Conservation (phyloP, 768 basidiomycete genomes). For the Cyathus striatus region DNA sequence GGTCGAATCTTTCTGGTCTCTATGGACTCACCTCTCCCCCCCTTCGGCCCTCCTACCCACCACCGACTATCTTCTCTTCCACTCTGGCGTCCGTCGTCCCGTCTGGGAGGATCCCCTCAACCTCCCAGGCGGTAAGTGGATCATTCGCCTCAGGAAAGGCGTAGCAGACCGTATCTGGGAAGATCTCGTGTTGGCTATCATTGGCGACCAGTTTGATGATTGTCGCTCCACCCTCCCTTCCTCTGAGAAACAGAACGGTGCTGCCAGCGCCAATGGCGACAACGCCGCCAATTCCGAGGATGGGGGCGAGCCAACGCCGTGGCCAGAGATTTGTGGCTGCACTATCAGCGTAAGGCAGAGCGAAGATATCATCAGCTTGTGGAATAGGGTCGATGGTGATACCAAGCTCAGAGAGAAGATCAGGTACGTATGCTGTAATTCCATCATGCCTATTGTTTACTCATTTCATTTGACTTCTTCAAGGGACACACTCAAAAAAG, state of each 20-base stretch:
- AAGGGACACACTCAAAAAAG: constrained; percentile 76
- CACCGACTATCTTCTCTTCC: constrained; percentile 93
- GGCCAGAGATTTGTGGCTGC: constrained; percentile 89
- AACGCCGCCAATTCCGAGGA: constrained; percentile 31
- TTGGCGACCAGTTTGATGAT: constrained; percentile 87
- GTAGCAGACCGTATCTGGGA: constrained; percentile 91
- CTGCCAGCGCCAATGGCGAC: constrained; percentile 19
- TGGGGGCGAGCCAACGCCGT: constrained; percentile 35
- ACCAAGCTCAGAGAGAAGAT: constrained; percentile 74
- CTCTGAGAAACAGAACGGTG: constrained; percentile 17
- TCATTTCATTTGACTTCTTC: neutral
- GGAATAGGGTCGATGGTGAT: constrained; percentile 85
- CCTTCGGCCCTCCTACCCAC: constrained; percentile 83
- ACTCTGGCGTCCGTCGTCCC: constrained; percentile 77
- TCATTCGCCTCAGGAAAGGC: constrained; percentile 87
- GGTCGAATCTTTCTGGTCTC: constrained; percentile 95
- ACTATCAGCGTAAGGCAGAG: constrained; percentile 90
- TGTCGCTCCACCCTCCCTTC: constrained; percentile 33
- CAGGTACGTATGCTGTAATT: constrained; percentile 44
- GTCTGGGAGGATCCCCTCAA: constrained; percentile 97
- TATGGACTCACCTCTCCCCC: constrained; percentile 87
- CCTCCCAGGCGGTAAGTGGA: constrained; percentile 88
- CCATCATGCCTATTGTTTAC: constrained; percentile 4
- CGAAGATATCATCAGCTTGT: constrained; percentile 91
- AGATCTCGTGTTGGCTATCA: constrained; percentile 77